These are phyloP conservation scores for Cicer yamashitae DNA, from an alignment of 306 rosid genomes.

Conservation along the genomic window DNA sequence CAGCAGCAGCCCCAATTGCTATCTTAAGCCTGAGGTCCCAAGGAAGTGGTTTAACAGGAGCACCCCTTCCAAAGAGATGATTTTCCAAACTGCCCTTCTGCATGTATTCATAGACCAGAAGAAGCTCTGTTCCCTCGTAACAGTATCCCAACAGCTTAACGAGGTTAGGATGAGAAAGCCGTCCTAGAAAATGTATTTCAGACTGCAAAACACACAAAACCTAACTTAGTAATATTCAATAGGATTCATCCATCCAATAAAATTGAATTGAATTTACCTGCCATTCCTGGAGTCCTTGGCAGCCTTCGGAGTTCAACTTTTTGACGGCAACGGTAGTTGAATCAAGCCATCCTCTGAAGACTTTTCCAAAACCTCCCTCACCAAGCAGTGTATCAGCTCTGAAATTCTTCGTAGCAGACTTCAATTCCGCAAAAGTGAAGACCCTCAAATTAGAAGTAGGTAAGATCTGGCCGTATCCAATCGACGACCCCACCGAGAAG, in stretches of 20 bases:
- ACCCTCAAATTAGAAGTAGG: slow-evolving; percentile 73
- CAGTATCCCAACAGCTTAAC: slow-evolving; percentile 90
- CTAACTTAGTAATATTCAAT: too few relatives aligned
- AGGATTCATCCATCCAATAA: too few relatives aligned
- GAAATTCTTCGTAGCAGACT: slow-evolving; percentile 79
- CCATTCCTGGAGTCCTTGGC: slow-evolving; percentile 95
- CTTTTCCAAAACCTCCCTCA: slow-evolving; percentile 96
- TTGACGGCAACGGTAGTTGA: slow-evolving; percentile 81
- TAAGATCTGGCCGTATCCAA: slow-evolving; percentile 67
- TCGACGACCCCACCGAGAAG: slow-evolving; percentile 59
- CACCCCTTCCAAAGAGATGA: slow-evolving; percentile 96
- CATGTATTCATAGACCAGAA: slow-evolving; percentile 92
- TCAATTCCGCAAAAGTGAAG: slow-evolving; percentile 75
- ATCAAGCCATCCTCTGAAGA: slow-evolving; percentile 92
- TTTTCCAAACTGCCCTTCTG: slow-evolving; percentile 91
- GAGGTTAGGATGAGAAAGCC: slow-evolving; percentile 90
- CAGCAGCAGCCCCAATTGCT: slow-evolving; percentile 95
- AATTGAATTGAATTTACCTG: slow-evolving; percentile 53
- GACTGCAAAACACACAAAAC: slow-evolving; percentile 64
- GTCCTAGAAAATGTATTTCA: slow-evolving; percentile 85
- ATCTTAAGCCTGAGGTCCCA: slow-evolving; percentile 91
- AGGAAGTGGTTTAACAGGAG: slow-evolving; percentile 77
- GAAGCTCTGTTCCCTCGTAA: slow-evolving; percentile 78
- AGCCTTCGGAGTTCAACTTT: slow-evolving; percentile 84
- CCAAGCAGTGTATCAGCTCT: slow-evolving; percentile 80